A percentile compares a stretch with the other conserved stretches of the same genome.
Evolutionary conservation across 2,329 filamentous ascomycete species (phyloP).

Genomic region (Arthroderma sp.): DNA sequence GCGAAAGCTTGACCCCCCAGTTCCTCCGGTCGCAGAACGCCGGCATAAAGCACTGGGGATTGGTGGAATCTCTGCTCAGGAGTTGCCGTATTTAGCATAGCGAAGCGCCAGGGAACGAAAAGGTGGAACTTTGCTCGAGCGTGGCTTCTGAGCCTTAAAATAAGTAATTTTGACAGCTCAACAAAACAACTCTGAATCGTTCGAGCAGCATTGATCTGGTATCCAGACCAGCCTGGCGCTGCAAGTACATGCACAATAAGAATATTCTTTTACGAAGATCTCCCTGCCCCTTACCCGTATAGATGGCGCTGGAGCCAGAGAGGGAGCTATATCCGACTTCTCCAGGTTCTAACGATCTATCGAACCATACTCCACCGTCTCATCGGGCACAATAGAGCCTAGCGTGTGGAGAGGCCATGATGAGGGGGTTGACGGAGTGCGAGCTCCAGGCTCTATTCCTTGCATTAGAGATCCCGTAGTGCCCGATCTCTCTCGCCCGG

Average conservation of each 20-base stretch:
- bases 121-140: background rate
- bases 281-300: background rate
- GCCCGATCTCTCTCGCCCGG: background rate
- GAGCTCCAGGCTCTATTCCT: background rate
- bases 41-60: background rate
- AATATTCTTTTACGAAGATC: background rate
- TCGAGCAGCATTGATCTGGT: background rate
- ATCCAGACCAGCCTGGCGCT: background rate
- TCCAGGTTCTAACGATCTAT: background rate
- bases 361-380: background rate
- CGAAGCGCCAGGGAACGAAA: background rate
- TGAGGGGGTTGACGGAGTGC: background rate
- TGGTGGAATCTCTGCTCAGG: background rate
- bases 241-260: background rate
- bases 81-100: background rate
- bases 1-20: background rate
- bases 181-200: background rate
- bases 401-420: background rate
- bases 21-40: background rate
- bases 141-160: constrained; percentile 1
- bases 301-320: background rate
- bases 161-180: background rate
- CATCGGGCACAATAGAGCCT: background rate
- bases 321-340: background rate
- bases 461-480: background rate